Evolutionary conservation across 306 rosid genomes (phyloP).

Genomic region (Cotoneaster glaucophyllus): DNA sequence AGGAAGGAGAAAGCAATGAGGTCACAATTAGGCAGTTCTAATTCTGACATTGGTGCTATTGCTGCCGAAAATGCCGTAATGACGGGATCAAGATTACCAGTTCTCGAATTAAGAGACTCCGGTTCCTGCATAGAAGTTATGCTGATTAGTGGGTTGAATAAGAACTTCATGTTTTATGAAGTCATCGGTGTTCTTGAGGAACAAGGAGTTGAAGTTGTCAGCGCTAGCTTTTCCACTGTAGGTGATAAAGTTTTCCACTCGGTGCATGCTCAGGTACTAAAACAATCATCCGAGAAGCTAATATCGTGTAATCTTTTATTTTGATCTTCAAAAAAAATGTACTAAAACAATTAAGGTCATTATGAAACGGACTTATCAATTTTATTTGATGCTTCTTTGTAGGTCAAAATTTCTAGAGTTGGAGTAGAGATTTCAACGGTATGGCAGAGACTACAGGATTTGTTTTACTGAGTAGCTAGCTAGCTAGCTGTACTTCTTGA

Average conservation of each 20-base stretch:
- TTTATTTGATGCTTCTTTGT: neutral
- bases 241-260: slow-evolving; percentile 45
- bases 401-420: slow-evolving; percentile 61
- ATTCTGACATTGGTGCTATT: neutral
- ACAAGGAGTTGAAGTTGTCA: slow-evolving; percentile 70
- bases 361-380: neutral
- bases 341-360: neutral
- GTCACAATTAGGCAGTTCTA: neutral
- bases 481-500: neutral
- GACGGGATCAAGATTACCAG: slow-evolving; percentile 18
- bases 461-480: slow-evolving; percentile 13
- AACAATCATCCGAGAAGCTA: neutral
- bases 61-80: neutral
- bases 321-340: too few species aligned
- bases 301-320: neutral
- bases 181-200: slow-evolving; percentile 47
- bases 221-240: slow-evolving; percentile 31
- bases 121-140: slow-evolving; percentile 47
- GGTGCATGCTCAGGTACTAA: slow-evolving; percentile 56
- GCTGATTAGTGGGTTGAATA: slow-evolving; percentile 42
- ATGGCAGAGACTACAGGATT: slow-evolving; percentile 39
- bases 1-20: slow-evolving; percentile 33
- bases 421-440: slow-evolving; percentile 61
- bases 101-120: slow-evolving; percentile 43
- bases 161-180: slow-evolving; percentile 48